phyloP scores from a whole-genome alignment of 140 eudicot genomes.

The Erigeron philadelphicus region DNA sequence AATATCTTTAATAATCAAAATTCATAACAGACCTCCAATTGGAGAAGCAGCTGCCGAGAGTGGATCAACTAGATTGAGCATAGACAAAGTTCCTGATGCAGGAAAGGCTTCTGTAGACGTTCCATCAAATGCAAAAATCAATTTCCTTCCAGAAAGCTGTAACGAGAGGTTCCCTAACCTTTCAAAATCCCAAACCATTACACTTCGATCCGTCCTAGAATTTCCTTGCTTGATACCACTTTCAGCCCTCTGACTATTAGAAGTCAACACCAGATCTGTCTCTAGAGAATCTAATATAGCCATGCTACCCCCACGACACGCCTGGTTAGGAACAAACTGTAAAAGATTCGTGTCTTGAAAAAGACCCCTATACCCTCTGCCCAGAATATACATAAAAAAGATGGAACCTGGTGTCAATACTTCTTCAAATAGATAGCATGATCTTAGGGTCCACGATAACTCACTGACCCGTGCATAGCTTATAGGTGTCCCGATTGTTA shows the following conservation, averaged over 20 bases:
- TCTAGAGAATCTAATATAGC: conserved; percentile 91
- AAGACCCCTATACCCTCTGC: conserved; percentile 95
- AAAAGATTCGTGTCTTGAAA: conserved; percentile 85
- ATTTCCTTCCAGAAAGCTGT: conserved; percentile 78
- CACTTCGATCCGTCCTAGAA: conserved; percentile 70
- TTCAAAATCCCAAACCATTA: conserved; percentile 90
- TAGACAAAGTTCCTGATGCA: conserved; percentile 74
- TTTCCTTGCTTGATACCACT: conserved; percentile 56
- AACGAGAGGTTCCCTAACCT: conserved; percentile 70
- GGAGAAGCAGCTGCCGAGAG: conserved; percentile 97
- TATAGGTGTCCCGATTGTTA: conserved; percentile 85
- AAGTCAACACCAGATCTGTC: conserved; percentile 54
- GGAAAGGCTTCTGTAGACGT: conserved; percentile 83
- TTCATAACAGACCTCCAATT: conserved; percentile 60
- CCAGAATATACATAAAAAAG: conserved; percentile 90
- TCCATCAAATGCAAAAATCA: conserved; percentile 96
- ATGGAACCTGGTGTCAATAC: conserved; percentile 93
- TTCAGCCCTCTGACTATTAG: conserved; percentile 66
- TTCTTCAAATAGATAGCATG: conserved; percentile 90
- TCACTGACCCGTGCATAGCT: conserved; percentile 58
- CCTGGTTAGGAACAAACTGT: conserved; percentile 90
- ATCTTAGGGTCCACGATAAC: conserved; percentile 80
- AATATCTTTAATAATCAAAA: neutral
- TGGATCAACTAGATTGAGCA: conserved; percentile 98
- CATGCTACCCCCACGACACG: conserved; percentile 98